phyloP scores from a whole-genome alignment of 257 asterid genomes.

The Solanum medicagineum region DNA sequence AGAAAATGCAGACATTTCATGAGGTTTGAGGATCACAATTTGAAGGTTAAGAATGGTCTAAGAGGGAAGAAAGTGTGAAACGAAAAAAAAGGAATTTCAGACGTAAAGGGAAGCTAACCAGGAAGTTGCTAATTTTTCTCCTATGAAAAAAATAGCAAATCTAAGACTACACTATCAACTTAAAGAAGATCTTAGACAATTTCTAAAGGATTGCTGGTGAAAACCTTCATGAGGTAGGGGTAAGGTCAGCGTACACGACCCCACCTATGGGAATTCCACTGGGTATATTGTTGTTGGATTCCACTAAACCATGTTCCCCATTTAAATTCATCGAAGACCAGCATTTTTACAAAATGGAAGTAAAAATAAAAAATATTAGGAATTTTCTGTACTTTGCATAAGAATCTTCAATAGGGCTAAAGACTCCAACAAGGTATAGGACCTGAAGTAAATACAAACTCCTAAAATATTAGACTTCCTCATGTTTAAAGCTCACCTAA shows the following conservation, averaged over 20 bases:
- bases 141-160: not conserved
- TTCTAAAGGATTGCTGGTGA: not conserved
- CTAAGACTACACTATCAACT: not conserved
- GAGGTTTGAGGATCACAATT: not conserved
- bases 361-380: not conserved
- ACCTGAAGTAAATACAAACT: not conserved
- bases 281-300: too few species aligned
- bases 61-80: not conserved
- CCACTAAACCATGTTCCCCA: not conserved
- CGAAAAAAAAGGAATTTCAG: not conserved
- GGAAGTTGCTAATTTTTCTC: not conserved
- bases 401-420: not conserved
- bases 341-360: not conserved
- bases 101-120: not conserved
- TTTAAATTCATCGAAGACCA: not conserved
- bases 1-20: not conserved
- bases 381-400: not conserved
- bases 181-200: not conserved
- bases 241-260: too few species aligned
- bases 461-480: too few species aligned
- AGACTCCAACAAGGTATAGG: not conserved
- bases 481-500: too few species aligned
- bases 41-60: not conserved
- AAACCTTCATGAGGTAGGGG: too few species aligned
- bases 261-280: too few species aligned